Conservation (phyloP, 139 green algal genomes). For the Tetradesmus lagerheimii region DNA sequence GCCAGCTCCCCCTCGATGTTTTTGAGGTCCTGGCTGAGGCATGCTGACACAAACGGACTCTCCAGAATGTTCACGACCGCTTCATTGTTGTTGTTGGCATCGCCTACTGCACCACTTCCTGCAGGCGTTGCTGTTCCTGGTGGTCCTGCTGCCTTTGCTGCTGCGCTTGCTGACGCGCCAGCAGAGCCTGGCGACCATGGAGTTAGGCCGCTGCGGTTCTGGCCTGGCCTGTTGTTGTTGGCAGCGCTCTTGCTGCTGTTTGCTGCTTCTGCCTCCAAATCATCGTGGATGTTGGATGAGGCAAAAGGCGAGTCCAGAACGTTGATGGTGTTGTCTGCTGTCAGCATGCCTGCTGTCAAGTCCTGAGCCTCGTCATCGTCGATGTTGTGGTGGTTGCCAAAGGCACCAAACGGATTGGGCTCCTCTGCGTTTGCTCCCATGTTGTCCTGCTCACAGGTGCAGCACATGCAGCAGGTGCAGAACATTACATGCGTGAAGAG, state of each 20-base stretch:
- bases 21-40: conserved; percentile 8
- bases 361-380: background rate
- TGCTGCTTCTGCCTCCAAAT: background rate
- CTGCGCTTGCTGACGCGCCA: background rate
- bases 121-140: background rate
- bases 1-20: background rate
- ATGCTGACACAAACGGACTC: conserved; percentile 7
- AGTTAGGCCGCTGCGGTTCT: background rate
- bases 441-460: background rate
- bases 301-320: conserved; percentile 9
- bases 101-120: background rate
- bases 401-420: background rate
- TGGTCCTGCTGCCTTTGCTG: background rate
- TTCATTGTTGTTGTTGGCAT: background rate
- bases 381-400: background rate
- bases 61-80: conserved; percentile 14
- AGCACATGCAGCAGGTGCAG: background rate
- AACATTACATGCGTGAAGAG: background rate
- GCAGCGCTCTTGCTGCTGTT: background rate
- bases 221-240: background rate
- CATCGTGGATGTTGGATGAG: background rate
- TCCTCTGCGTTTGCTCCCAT: conserved; percentile 24
- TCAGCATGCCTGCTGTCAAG: background rate
- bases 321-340: background rate
- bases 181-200: background rate